phyloP scores from a whole-genome alignment of 2,329 filamentous ascomycete genomes.

The Calonectria pseudoreteaudii region DNA sequence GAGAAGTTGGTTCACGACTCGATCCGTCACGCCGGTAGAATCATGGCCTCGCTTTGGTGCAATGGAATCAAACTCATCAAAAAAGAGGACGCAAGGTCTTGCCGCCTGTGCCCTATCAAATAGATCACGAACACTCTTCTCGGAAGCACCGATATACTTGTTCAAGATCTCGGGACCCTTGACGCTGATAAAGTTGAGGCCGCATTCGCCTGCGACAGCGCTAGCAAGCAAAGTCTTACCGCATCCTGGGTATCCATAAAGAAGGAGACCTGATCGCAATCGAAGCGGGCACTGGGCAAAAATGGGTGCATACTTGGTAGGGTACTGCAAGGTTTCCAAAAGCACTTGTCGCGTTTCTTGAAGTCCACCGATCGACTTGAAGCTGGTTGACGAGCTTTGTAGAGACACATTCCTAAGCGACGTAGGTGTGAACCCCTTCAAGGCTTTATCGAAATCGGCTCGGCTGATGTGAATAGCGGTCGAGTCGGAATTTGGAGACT shows the following conservation, averaged over 20 bases:
- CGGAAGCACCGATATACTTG: conserved; percentile 98
- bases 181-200: conserved; percentile 97
- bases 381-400: conserved; percentile 92
- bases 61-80: conserved; percentile 98
- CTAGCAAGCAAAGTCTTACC: conserved; percentile 96
- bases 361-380: conserved; percentile 91
- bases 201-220: conserved; percentile 97
- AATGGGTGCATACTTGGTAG: conserved; percentile 97
- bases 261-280: conserved; percentile 89
- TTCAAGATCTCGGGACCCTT: conserved; percentile 98
- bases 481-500: conserved; percentile 60
- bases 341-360: conserved; percentile 89
- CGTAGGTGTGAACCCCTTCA: conserved; percentile 94
- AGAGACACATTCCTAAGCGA: conserved; percentile 94
- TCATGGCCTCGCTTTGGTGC: conserved; percentile 98
- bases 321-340: conserved; percentile 94
- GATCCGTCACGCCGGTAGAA: conserved; percentile 96
- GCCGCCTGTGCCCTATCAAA: conserved; percentile 94
- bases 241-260: conserved; percentile 96
- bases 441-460: conserved; percentile 83
- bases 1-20: conserved; percentile 96
- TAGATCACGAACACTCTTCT: conserved; percentile 94
- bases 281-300: conserved; percentile 96
- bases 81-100: conserved; percentile 94
- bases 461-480: conserved; percentile 72